phyloP scores from a whole-genome alignment of 2,329 filamentous ascomycete species.

The Penicillium thymicola region DNA sequence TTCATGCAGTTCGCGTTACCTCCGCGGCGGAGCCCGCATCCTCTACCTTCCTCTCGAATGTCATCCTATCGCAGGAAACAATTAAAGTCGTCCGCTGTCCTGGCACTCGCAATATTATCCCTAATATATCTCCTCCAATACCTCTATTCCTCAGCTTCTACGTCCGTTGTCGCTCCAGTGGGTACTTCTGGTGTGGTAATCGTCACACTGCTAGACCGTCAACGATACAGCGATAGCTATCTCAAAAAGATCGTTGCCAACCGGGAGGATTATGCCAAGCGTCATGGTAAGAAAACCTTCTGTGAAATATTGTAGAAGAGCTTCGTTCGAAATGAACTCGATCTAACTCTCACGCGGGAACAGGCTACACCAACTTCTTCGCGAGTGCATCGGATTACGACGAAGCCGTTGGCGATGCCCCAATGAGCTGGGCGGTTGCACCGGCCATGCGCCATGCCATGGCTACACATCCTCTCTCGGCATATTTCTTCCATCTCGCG shows the following conservation, averaged over 20 bases:
- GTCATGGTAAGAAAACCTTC: conserved; percentile 64
- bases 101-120: conserved; percentile 54
- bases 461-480: conserved; percentile 70
- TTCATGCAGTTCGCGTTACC: conserved; percentile 90
- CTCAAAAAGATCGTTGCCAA: conserved; percentile 75
- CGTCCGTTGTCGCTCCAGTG: conserved; percentile 25
- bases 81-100: conserved; percentile 57
- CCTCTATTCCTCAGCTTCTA: conserved; percentile 32
- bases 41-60: conserved; percentile 53
- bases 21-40: conserved; percentile 75
- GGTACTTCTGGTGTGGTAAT: conserved; percentile 61
- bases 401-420: conserved; percentile 40
- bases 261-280: conserved; percentile 75
- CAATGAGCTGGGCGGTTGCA: conserved; percentile 60
- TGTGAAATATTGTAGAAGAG: background rate
- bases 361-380: conserved; percentile 85
- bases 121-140: conserved; percentile 60
- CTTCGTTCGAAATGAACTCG: background rate
- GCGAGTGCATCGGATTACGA: conserved; percentile 71
- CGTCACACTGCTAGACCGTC: conserved; percentile 77
- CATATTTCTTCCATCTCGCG: conserved; percentile 84
- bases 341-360: background rate
- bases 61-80: conserved; percentile 57
- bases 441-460: conserved; percentile 88
- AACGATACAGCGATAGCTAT: conserved; percentile 63